Percentiles rank a stretch among this genome's conserved stretches.
These are phyloP conservation scores for Platanus orientalis DNA, from an alignment of 164 flowering plant species.

Conservation along the genomic window DNA sequence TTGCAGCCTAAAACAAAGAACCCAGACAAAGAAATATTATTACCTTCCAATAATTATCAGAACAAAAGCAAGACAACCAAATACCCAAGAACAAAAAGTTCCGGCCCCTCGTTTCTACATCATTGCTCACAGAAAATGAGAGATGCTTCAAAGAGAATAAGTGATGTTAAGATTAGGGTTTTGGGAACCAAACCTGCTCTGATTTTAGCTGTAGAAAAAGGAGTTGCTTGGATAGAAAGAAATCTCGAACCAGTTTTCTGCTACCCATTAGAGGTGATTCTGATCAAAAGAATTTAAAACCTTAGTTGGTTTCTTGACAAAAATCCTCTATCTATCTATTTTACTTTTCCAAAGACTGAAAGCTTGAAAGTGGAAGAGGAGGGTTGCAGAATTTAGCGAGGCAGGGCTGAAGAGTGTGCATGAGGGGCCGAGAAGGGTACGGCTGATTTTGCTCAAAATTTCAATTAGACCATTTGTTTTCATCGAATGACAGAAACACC, in stretches of 20 bases:
- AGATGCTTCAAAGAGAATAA: background rate
- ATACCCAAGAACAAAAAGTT: background rate
- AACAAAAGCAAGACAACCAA: background rate
- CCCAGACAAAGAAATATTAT: conserved; percentile 1
- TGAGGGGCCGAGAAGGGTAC: no score
- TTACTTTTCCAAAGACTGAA: no score
- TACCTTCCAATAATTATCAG: background rate
- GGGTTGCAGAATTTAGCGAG: no score
- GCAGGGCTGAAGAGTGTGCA: no score
- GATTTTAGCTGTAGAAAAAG: conserved; percentile 21
- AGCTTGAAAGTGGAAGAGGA: no score
- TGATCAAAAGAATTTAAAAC: background rate
- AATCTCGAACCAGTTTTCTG: conserved; percentile 65
- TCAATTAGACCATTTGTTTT: no score
- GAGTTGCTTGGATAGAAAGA: conserved; percentile 36
- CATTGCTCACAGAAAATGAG: background rate
- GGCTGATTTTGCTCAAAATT: no score
- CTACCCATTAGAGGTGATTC: conserved; percentile 38
- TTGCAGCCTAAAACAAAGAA: conserved; percentile 21
- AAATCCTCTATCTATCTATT: no score
- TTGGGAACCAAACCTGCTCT: conserved; percentile 27
- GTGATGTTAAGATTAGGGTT: background rate
- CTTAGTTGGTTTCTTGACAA: no score
- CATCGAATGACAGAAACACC: no score
- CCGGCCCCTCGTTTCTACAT: no score